Evolutionary conservation across 208 protist species (phyloP), one percentile per base, ranked within the genome.

Genomic region (Borovskyia barvae): DNA sequence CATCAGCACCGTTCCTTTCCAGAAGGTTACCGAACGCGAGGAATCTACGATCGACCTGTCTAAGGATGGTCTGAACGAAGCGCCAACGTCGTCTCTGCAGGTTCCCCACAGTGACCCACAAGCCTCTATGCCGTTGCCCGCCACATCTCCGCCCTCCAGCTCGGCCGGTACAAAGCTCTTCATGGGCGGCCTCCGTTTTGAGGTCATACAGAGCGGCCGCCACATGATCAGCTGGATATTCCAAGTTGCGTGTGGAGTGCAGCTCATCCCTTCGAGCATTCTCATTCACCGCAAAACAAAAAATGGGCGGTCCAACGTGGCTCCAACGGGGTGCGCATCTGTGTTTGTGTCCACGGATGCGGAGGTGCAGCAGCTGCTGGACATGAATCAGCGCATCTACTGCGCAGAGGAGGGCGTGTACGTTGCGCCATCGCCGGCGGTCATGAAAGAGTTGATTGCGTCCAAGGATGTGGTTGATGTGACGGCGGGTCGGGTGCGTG

Each of bases 361-460:
- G 8, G 72, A 91, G 14, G 71, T 85, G 41, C 67, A 65, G 43
- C 12, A 50, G 42, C 39, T 93, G 39, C 60, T 93, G 0, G 40
- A 43, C 12, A 79, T 91, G 74, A 90, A 87, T 55, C 87, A 89
- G 66, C 66, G 81, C 14, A 83, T 93, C 47, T 93, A 85, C 61
- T 93, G 82, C 52, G 79, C 65, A 1, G 62, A 77, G 24, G 69
- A 80, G 28, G 83, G 87, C 22, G 41, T 93, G 6, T 78, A 85
- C 55, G 80, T 92, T n/a, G 66, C 85, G 6, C 45, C 81, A 5
- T 77, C 78, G 5, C 63, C 66, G 7, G 69, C 76, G 17, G 48
- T 66, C 4, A 88, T 93, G 82, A 49, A 56, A 25, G 67, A 73
- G 36, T 66, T 88, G 0, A 82, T 90, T 42, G 51, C 58, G 22